Evolutionary conservation across 768 basidiomycete genomes (phyloP), one percentile per base, ranked within the genome.

Genomic region (Lyophyllum semitale): DNA sequence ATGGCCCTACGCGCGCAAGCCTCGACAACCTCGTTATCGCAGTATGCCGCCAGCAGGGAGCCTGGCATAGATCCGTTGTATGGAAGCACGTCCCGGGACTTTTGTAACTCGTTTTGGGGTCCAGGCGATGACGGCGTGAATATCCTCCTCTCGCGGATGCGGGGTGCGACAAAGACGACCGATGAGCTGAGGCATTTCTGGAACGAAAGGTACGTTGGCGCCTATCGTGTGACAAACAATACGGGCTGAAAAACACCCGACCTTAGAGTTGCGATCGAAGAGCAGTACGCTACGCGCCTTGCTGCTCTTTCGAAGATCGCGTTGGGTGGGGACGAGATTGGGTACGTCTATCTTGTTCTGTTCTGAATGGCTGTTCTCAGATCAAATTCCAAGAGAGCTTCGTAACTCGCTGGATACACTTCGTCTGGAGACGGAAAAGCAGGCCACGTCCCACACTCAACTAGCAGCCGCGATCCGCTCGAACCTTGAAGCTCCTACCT

Each of bases 91-190:
- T 74, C 72, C 7, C 68, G 70, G 22, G 93, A 96, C 71, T 97
- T 93, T 71, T 98, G 95, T 73, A 99, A 98, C 71, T 85, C 93
- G 0, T 98, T 98, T 73, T 98, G 97, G 97, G 93, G 93, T 5
- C 64, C 77, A 9, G 84, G 82, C 22, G 95, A 96, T 72, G 86
- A 81, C 37, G 95, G 95, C 2, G 91, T 91, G 50, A 92, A 94
- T 61, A 89, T 95, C 41, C 79, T 98, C 56, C 89, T 93, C 67
- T 87, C 93, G 20, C 81, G 92, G 60, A 90, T 96, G 86, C 80
- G 92, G 7, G 92, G 89, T 9, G 91, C 89, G 9, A 77, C 81
- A 22, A 84, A 89, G 72, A 95, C 93, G 1, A 87, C 90, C 64
- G 95, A 98, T 49, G 97, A 98, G 63, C 71, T 98, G 43, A 81